Evolutionary conservation across 352 stramenopile genomes (phyloP).

Genomic region (Ochromonadaceae sp.): DNA sequence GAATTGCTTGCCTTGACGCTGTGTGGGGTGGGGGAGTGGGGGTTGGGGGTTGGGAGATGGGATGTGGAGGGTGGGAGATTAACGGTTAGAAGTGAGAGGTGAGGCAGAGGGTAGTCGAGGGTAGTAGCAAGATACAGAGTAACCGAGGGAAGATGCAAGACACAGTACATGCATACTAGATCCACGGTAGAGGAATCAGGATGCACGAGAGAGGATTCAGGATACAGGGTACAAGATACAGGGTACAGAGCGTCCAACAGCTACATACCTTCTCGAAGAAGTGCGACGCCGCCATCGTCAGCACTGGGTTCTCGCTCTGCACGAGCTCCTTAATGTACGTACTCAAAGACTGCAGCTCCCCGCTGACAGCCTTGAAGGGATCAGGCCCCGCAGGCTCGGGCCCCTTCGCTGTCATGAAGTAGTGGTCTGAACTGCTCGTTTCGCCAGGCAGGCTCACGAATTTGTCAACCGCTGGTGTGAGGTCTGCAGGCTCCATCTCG

Average conservation of each 20-base stretch:
- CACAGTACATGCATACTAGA: too few species aligned
- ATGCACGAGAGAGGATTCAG: too few species aligned
- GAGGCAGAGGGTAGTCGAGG: too few species aligned
- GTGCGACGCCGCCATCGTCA: slow-evolving; percentile 86
- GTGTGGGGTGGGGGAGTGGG: too few species aligned
- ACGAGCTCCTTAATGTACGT: slow-evolving; percentile 93
- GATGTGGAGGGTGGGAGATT: too few species aligned
- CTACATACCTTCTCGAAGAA: slow-evolving; percentile 86
- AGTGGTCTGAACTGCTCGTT: background rate
- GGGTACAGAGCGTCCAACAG: background rate
- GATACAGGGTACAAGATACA: too few species aligned
- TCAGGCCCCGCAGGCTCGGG: slow-evolving; percentile 36
- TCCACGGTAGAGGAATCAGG: too few species aligned
- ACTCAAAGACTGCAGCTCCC: slow-evolving; percentile 80
- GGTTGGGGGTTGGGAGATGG: too few species aligned
- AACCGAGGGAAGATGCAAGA: too few species aligned
- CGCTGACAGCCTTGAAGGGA: slow-evolving; percentile 62
- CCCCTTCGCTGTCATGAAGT: background rate
- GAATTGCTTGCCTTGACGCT: slow-evolving; percentile 85
- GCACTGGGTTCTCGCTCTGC: slow-evolving; percentile 86
- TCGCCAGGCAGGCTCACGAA: background rate
- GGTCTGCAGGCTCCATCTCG: slow-evolving; percentile 3
- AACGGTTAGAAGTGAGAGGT: too few species aligned
- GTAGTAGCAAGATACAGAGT: too few species aligned
- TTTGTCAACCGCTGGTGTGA: slow-evolving; percentile 13